Percentiles rank a stretch among this genome's conserved stretches.
Evolutionary conservation across 371 early-diverging fungal species (phyloP).

Genomic region (Circinella minor): DNA sequence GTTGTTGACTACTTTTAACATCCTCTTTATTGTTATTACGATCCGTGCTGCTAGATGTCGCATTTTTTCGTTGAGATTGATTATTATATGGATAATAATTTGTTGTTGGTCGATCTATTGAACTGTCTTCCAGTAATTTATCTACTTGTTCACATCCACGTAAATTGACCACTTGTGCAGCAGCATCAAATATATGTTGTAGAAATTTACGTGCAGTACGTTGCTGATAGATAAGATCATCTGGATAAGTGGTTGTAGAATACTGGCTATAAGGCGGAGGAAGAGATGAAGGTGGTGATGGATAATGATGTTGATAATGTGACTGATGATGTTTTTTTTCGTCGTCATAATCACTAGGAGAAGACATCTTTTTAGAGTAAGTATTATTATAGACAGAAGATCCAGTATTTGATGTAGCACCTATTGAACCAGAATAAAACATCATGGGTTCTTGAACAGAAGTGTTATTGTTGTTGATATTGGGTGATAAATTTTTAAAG

Average conservation of each 20-base stretch:
- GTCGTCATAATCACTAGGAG: neutral
- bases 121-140: constrained; percentile 16
- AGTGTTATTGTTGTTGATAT: neutral
- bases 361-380: constrained; percentile 3
- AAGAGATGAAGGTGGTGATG: neutral
- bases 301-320: constrained; percentile 5
- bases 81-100: neutral
- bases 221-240: neutral
- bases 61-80: neutral
- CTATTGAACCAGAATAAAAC: constrained; percentile 8
- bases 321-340: constrained; percentile 14
- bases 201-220: neutral
- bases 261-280: constrained; percentile 20
- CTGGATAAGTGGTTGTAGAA: neutral
- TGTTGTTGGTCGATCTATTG: neutral
- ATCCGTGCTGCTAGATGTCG: too few relatives aligned
- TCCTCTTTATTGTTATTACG: neutral
- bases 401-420: neutral
- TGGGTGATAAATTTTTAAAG: constrained; percentile 7
- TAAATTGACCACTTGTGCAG: constrained; percentile 41
- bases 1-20: neutral
- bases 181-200: constrained; percentile 28
- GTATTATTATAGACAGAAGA: constrained; percentile 25
- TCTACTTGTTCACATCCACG: constrained; percentile 33
- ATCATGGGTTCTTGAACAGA: constrained; percentile 24